These are phyloP conservation scores for Silene vulgaris DNA, from an alignment of 179 eudicot species.

Conservation along the genomic window DNA sequence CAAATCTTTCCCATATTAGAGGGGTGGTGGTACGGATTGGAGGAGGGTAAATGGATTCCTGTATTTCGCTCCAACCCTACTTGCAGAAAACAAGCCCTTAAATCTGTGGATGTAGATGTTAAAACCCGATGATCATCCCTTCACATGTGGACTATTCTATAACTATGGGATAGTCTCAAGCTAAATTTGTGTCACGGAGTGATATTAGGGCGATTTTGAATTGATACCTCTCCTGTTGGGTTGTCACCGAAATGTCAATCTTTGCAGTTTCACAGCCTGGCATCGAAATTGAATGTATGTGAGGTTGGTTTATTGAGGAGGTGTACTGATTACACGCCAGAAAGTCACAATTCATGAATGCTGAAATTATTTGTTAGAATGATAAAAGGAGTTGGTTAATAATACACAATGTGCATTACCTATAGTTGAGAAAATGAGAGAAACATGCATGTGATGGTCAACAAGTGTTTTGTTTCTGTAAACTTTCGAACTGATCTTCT, in stretches of 20 bases:
- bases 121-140: background rate
- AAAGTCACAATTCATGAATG: background rate
- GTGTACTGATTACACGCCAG: background rate
- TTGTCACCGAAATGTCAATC: background rate
- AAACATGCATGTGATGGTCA: background rate
- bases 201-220: background rate
- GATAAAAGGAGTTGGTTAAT: background rate
- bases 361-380: background rate
- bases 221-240: background rate
- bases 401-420: background rate
- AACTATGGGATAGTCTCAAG: background rate
- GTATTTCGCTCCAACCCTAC: too few species aligned
- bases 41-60: too few species aligned
- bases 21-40: too few species aligned
- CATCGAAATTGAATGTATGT: background rate
- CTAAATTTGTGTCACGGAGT: background rate
- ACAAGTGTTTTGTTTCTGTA: slow-evolving; percentile 8
- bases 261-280: background rate
- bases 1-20: too few species aligned
- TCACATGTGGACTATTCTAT: background rate
- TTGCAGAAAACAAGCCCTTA: too few species aligned
- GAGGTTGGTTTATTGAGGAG: background rate
- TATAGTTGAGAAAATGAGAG: background rate
- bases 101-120: background rate
- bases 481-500: background rate